phyloP scores from a whole-genome alignment of 768 basidiomycete species.

The Hirschioporus abietinus region DNA sequence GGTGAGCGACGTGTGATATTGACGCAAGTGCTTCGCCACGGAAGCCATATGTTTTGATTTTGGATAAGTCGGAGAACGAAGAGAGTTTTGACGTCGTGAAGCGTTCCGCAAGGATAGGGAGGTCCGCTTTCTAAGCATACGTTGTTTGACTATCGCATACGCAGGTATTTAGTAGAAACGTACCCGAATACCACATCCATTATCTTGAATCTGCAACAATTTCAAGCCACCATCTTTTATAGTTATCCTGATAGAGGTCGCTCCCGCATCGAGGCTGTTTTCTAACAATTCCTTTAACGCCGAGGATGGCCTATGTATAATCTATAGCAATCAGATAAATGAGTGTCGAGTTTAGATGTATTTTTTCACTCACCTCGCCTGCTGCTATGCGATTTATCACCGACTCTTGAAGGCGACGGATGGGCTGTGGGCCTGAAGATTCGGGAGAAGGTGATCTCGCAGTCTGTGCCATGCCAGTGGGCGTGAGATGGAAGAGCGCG shows the following conservation, averaged over 20 bases:
- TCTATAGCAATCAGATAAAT: conserved; percentile 40
- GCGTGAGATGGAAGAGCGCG: background rate
- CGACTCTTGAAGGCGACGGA: conserved; percentile 71
- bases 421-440: conserved; percentile 50
- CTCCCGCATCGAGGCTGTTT: conserved; percentile 90
- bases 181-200: conserved; percentile 91
- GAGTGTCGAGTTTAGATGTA: too few species aligned
- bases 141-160: background rate
- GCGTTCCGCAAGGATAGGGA: conserved; percentile 87
- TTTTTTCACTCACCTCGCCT: conserved; percentile 47
- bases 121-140: conserved; percentile 64
- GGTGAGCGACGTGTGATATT: conserved; percentile 88
- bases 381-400: conserved; percentile 89
- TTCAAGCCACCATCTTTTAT: conserved; percentile 96
- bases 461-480: background rate
- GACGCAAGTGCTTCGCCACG: conserved; percentile 95
- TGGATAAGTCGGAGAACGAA: conserved; percentile 78
- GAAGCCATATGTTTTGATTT: conserved; percentile 91
- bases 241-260: conserved; percentile 80
- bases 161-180: conserved; percentile 22
- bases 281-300: conserved; percentile 95
- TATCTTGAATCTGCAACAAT: conserved; percentile 92
- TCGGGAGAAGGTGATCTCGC: conserved; percentile 18
- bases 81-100: conserved; percentile 94
- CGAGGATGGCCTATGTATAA: conserved; percentile 87